Percentiles rank a stretch among this genome's conserved stretches.
Conservation (phyloP, 306 rosid genomes). For the Ochetophila trinervis region DNA sequence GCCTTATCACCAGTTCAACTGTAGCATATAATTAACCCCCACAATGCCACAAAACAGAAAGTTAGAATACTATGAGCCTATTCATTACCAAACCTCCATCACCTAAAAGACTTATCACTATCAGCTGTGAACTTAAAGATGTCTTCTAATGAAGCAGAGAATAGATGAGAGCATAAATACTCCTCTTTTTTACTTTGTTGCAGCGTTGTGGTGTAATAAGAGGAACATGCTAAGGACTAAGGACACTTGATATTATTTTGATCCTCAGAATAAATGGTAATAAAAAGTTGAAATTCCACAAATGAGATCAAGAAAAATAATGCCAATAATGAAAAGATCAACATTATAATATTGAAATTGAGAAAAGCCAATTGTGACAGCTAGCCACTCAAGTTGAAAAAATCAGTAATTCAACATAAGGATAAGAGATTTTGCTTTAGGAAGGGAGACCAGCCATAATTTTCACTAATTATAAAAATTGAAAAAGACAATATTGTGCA, state of each 20-base stretch:
- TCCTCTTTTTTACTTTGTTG: neutral
- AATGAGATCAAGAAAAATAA: neutral
- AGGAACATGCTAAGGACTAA: neutral
- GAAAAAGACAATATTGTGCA: too few species aligned
- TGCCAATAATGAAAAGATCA: neutral
- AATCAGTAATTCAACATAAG: neutral
- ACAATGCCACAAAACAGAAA: neutral
- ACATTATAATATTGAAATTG: neutral
- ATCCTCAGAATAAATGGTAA: neutral
- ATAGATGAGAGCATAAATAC: neutral
- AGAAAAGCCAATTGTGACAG: conserved; percentile 3
- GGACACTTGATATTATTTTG: neutral
- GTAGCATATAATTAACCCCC: conserved; percentile 18
- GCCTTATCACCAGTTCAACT: conserved; percentile 97
- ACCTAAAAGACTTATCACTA: too few species aligned
- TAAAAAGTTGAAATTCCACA: neutral
- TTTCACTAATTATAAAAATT: too few species aligned
- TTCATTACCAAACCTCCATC: neutral
- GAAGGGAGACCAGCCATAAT: neutral
- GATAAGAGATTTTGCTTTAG: neutral
- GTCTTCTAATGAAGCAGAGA: neutral
- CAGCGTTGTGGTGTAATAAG: neutral
- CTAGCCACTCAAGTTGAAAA: neutral
- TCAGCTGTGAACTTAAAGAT: neutral
- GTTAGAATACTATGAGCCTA: neutral